Base-by-base conservation (phyloP, 352 stramenopile genomes). In the Phytopythium litorale region DNA sequence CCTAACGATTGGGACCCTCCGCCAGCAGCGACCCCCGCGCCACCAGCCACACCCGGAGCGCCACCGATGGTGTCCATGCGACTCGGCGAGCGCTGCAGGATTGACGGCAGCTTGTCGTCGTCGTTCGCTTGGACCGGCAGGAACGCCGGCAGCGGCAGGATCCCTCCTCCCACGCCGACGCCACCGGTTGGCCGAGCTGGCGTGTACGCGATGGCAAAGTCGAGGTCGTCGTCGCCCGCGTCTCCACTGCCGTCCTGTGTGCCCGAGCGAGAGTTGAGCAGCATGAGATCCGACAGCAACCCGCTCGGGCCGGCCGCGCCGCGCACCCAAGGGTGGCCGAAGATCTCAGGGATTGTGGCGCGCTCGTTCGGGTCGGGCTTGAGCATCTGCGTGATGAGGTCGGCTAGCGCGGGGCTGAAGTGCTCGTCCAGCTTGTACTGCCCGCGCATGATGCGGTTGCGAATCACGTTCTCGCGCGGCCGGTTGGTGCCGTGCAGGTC, bases 281-380 rank as follows among this genome's bases (percentile, higher is more conserved):
- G 23, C 49, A 55, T 55, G 13, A 55, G 49, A n/a, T 55, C 49
- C 4, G 49, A 55, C 23, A 81, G 35, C 60, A 66, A 78, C 1
- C 78, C 72, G 35, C 67, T 72, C 0, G 68, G 51, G 13, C 65
- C 62, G 13, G 70, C 58, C 21, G 66, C 75, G 2, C 73, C 76
- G 37, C 85, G 81, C 33, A 96, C 73, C 88, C 88, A 96, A 4
- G 80, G 79, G 57, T 96, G 88, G 45, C 76, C 81, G 49, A 96
- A 95, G 56, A 96, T 92, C 56, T 94, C 83, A 6, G 84, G 85
- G 40, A 96, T 93, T 11, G 86, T 92, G 11, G 81, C 80, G 38
- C 88, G 71, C 55, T 94, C 84, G 33, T 84, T 87, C 32, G 86
- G 88, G 58, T 96, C 83, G 28, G 81, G 78, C 61, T 92, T 85